These are phyloP conservation scores for Penicillium sp. DNA, from an alignment of 2,329 filamentous ascomycete genomes.

Conservation along the genomic window DNA sequence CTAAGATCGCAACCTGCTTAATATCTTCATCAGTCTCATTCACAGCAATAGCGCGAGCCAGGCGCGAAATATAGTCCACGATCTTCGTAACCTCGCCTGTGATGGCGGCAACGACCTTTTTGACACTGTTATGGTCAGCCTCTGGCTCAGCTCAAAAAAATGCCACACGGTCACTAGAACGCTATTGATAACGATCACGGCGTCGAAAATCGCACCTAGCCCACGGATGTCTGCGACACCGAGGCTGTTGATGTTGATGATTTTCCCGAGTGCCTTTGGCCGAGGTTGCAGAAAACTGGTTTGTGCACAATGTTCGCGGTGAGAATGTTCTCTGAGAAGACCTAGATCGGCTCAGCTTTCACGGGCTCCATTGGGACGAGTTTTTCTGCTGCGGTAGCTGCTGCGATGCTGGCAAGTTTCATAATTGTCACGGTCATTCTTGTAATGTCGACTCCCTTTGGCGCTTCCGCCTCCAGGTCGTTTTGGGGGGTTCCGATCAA, in stretches of 20 bases:
- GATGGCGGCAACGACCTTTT: constrained; percentile 10
- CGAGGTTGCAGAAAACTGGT: background rate
- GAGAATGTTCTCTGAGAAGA: background rate
- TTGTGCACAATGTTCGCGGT: background rate
- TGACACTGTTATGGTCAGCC: background rate
- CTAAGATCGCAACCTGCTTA: constrained; percentile 4
- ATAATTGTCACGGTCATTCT: too few species aligned
- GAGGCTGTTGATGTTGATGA: too few species aligned
- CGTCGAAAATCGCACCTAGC: background rate
- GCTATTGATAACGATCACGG: background rate
- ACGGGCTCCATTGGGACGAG: background rate
- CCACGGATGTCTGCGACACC: background rate
- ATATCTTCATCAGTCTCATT: constrained; percentile 8
- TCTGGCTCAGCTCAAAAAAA: background rate
- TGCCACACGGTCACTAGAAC: background rate
- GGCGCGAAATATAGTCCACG: background rate
- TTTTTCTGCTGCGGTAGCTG: too few species aligned
- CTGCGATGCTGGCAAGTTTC: too few species aligned
- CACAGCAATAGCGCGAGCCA: constrained; percentile 14
- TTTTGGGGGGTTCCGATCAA: background rate
- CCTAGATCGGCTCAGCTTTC: background rate
- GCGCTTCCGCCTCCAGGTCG: background rate
- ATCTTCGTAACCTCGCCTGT: constrained; percentile 15
- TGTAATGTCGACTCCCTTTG: background rate
- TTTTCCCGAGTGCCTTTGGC: too few species aligned